Evolutionary conservation across 2,329 filamentous ascomycete genomes (phyloP).

Genomic region (Cladobotryum mycophilum): DNA sequence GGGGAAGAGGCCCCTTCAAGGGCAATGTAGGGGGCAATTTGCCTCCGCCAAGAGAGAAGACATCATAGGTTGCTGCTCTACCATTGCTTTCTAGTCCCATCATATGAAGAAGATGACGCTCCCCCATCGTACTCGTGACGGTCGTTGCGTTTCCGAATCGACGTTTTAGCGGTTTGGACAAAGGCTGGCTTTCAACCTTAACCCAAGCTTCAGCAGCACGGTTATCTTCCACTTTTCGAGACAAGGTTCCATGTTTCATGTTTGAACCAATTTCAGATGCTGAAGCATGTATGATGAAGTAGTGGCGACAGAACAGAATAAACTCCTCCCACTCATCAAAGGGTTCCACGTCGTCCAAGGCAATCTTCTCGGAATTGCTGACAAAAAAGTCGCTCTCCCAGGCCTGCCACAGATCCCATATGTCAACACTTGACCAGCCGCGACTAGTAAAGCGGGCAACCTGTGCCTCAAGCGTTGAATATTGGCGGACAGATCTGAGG

Average conservation of each 20-base stretch:
- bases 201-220: not conserved
- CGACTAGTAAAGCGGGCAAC: slow-evolving; percentile 56
- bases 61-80: slow-evolving; percentile 44
- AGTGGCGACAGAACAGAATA: slow-evolving; percentile 75
- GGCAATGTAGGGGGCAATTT: slow-evolving; percentile 21
- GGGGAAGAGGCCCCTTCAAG: slow-evolving; percentile 25
- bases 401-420: slow-evolving; percentile 71
- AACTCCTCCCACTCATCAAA: slow-evolving; percentile 99
- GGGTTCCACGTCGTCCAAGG: slow-evolving; percentile 65
- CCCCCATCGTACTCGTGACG: slow-evolving; percentile 30
- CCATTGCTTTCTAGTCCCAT: slow-evolving; percentile 40
- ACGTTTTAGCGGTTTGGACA: slow-evolving; percentile 31
- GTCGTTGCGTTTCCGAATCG: slow-evolving; percentile 55
- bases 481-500: slow-evolving; percentile 65
- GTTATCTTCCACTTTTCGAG: too few relatives aligned
- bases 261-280: slow-evolving; percentile 8
- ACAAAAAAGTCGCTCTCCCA: slow-evolving; percentile 70
- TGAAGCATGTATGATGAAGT: slow-evolving; percentile 65
- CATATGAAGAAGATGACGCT: slow-evolving; percentile 38
- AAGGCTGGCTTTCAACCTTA: slow-evolving; percentile 11
- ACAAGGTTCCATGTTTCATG: too few relatives aligned
- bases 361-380: slow-evolving; percentile 48
- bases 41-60: slow-evolving; percentile 32
- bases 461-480: slow-evolving; percentile 62
- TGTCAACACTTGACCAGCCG: slow-evolving; percentile 61